phyloP scores from a whole-genome alignment of 495 filamentous ascomycete species.

The Aspergillus hancockii region DNA sequence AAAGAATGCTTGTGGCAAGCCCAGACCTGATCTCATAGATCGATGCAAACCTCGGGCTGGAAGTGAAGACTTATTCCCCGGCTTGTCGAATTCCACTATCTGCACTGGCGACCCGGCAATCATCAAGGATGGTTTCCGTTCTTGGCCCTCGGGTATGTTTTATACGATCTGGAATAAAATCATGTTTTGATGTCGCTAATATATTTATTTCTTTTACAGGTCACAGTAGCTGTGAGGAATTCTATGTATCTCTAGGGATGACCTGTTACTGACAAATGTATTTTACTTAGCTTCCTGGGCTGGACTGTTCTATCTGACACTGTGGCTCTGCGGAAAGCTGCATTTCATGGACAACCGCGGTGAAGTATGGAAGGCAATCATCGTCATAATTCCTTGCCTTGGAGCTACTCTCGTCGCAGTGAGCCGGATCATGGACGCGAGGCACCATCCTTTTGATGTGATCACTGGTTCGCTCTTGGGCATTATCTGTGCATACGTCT shows the following conservation, averaged over 20 bases:
- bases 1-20: conserved; percentile 87
- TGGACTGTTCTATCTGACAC: conserved; percentile 77
- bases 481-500: conserved; percentile 43
- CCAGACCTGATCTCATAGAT: conserved; percentile 76
- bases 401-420: conserved; percentile 57
- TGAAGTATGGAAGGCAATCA: conserved; percentile 70
- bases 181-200: conserved; percentile 15
- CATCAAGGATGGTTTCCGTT: conserved; percentile 85
- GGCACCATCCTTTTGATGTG: conserved; percentile 89
- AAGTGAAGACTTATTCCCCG: conserved; percentile 39
- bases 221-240: conserved; percentile 55
- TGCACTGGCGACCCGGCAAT: conserved; percentile 64
- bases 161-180: conserved; percentile 28
- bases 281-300: conserved; percentile 67
- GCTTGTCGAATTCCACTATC: conserved; percentile 65
- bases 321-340: conserved; percentile 56
- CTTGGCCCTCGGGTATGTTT: conserved; percentile 69
- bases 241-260: background rate
- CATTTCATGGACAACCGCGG: conserved; percentile 67
- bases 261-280: conserved; percentile 11
- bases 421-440: conserved; percentile 70
- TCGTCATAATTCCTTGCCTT: conserved; percentile 63
- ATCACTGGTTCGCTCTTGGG: conserved; percentile 75
- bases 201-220: conserved; percentile 27
- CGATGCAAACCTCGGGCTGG: conserved; percentile 58